Evolutionary conservation across 306 rosid species (phyloP), one percentile per base, ranked within the genome.

Genomic region (Casuarina cunninghamiana): DNA sequence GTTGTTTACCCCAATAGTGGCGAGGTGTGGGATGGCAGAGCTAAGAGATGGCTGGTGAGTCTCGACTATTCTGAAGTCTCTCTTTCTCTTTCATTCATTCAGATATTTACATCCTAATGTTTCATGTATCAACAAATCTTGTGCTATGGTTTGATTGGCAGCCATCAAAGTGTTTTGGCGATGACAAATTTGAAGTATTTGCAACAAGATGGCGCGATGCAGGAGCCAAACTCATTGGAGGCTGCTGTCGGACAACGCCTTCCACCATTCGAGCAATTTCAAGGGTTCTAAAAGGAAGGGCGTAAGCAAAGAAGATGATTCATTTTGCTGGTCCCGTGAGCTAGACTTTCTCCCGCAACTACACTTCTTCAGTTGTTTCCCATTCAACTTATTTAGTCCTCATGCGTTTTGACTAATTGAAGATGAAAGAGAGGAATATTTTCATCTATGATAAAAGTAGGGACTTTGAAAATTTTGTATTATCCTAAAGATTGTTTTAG

Each of bases 201-300:
- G 89, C 93, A 16, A 86, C 74, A 79, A 83, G 83, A 72, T 92
- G 97, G 98, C 91, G 91, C 2, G 90, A 86, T 79, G 80, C 83
- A 39, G 98, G 98, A 71, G 96, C 98, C 53, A 85, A 75, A 73
- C 87, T 94, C 67, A 84, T 94, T 3, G 98, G 98, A 66, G 97
- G 98, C 45, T 91, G 98, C 78, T 94, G 98, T 77, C 81, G 97
- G 54, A 94, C 98, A 35, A 91, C 97, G 26, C 98, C 98, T 21
- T 72, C 90, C 72, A 91, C 96, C 73, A 80, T 86, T 71, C 84
- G 75, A 81, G 75, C 80, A 68, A 87, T 90, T 73, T 87, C 96
- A 46, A 86, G 77, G 80, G 92, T 85, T 80, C 72, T 92, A 67
- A 86, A 83, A 72, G 73, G 72, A 48, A 75, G 67, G 5, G 44